phyloP scores from a whole-genome alignment of 331 rosid species.

The Malus hybrid region DNA sequence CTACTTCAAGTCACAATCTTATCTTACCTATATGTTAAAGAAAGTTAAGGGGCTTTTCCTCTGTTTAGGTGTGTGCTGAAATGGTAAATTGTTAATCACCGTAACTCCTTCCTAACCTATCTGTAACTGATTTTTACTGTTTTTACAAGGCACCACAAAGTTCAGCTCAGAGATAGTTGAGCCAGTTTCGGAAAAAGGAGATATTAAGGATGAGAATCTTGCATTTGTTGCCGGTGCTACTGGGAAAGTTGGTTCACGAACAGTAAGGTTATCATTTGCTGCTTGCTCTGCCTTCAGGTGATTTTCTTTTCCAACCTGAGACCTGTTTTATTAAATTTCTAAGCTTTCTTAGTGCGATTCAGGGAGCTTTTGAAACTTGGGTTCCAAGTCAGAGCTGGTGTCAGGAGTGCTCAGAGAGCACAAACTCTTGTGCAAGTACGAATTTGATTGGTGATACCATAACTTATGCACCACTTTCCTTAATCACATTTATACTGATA shows the following conservation, averaged over 20 bases:
- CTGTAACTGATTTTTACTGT: not conserved
- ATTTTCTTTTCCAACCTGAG: not conserved
- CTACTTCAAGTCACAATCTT: too few species aligned
- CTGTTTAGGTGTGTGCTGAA: not conserved
- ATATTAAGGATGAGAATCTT: slow-evolving; percentile 52
- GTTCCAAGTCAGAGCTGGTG: slow-evolving; percentile 85
- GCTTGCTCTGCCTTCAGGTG: not conserved
- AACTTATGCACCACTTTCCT: slow-evolving; percentile 3
- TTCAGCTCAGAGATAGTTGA: slow-evolving; percentile 28
- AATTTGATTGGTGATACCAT: slow-evolving; percentile 7
- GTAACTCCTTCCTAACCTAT: not conserved
- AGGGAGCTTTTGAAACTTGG: slow-evolving; percentile 99
- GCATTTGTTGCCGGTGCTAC: slow-evolving; percentile 98
- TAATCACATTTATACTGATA: slow-evolving; percentile 15
- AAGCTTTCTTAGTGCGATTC: slow-evolving; percentile 18
- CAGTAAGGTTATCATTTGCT: slow-evolving; percentile 63
- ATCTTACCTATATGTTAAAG: not conserved
- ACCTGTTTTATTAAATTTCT: slow-evolving; percentile 13
- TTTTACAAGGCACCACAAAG: slow-evolving; percentile 38
- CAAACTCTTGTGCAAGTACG: slow-evolving; percentile 56
- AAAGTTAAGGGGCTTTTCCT: not conserved
- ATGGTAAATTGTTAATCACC: not conserved
- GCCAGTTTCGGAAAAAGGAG: slow-evolving; percentile 33
- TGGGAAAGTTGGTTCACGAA: slow-evolving; percentile 93
- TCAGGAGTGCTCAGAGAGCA: slow-evolving; percentile 67